Conservation (phyloP, 2,329 filamentous ascomycete genomes). For the Dactylellina parvicollis region DNA sequence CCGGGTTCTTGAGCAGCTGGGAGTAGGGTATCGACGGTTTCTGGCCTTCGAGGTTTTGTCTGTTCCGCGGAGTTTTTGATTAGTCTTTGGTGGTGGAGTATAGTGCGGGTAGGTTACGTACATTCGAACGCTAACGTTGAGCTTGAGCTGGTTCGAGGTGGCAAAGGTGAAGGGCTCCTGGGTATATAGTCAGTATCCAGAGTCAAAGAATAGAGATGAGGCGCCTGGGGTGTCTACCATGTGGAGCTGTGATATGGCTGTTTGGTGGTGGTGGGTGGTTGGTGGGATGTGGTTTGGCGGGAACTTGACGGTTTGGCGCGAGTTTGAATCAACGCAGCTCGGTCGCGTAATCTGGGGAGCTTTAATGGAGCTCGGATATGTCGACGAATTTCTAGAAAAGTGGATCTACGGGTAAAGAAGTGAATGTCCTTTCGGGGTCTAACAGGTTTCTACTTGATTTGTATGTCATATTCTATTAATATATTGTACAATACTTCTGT, state of each 20-base stretch:
- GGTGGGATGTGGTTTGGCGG: conserved; percentile 31
- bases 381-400: not conserved
- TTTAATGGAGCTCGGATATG: not conserved
- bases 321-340: conserved; percentile 12
- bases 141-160: conserved; percentile 54
- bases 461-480: too few species aligned
- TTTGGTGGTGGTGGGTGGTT: not conserved
- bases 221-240: conserved; percentile 20
- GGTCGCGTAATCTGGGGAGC: not conserved
- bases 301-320: conserved; percentile 15
- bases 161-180: conserved; percentile 56
- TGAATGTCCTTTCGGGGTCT: too few species aligned
- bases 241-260: conserved; percentile 19
- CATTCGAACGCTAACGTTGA: conserved; percentile 71
- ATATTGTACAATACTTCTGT: not conserved
- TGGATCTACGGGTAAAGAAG: not conserved
- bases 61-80: conserved; percentile 66
- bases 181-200: not conserved
- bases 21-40: conserved; percentile 80
- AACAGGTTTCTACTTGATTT: too few species aligned
- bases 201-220: not conserved
- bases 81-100: conserved; percentile 41
- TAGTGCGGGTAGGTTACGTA: conserved; percentile 60
- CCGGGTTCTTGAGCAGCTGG: conserved; percentile 78
- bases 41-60: conserved; percentile 79